Evolutionary conservation across 768 basidiomycete genomes (phyloP).

Genomic region (Boletus pseudopeckii): DNA sequence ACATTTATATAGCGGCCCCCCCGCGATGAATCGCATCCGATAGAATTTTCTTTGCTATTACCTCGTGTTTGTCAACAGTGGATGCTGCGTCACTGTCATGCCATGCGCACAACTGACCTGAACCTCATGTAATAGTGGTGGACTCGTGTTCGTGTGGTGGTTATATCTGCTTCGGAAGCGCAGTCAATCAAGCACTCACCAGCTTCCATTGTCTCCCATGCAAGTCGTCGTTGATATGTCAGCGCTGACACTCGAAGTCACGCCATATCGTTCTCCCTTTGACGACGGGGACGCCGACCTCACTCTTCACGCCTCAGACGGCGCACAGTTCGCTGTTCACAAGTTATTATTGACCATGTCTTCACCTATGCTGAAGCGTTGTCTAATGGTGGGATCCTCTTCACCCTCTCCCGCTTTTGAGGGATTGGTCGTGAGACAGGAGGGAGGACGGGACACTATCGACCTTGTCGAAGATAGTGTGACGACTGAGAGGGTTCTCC

Average conservation of each 20-base stretch:
- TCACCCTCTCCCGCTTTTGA: constrained; percentile 30
- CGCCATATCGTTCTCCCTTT: constrained; percentile 34
- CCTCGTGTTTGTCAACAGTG: constrained; percentile 26
- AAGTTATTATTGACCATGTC: constrained; percentile 40
- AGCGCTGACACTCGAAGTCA: constrained; percentile 28
- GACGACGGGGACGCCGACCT: constrained; percentile 41
- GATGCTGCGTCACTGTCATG: constrained; percentile 18
- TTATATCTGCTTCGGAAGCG: constrained; percentile 29
- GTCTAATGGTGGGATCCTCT: constrained; percentile 22
- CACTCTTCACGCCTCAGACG: constrained; percentile 41
- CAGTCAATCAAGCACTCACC: constrained; percentile 14
- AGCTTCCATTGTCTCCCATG: constrained; percentile 20
- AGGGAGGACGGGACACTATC: constrained; percentile 25
- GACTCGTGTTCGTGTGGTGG: constrained; percentile 9
- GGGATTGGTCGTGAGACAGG: constrained; percentile 22
- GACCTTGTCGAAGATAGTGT: constrained; percentile 32
- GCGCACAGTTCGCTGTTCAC: constrained; percentile 42
- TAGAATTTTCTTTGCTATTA: constrained; percentile 6
- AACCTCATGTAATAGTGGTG: constrained; percentile 25
- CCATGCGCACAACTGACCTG: constrained; percentile 28
- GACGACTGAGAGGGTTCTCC: constrained; percentile 33
- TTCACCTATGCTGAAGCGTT: constrained; percentile 39
- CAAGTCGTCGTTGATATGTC: constrained; percentile 25
- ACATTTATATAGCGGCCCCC: neutral
- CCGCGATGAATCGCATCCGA: neutral